phyloP scores from a whole-genome alignment of 208 protist species.

The Leishmania turanica region DNA sequence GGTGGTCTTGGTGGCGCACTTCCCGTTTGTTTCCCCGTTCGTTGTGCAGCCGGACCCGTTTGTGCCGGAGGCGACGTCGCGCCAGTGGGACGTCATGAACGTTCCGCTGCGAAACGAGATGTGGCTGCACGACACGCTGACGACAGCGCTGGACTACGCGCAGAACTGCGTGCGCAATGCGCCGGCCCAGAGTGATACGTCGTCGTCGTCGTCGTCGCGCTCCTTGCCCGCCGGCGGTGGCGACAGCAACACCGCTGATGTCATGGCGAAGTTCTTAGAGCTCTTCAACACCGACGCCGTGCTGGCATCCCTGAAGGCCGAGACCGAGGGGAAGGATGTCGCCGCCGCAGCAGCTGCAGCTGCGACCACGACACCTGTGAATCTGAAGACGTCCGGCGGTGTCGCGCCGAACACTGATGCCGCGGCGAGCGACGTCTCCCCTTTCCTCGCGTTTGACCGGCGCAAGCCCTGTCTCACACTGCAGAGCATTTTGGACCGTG shows the following conservation, averaged over 20 bases:
- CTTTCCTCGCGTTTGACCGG: slow-evolving; percentile 1
- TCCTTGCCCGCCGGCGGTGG: not conserved
- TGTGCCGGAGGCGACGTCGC: slow-evolving; percentile 39
- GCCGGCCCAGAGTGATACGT: not conserved
- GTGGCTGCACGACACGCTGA: slow-evolving; percentile 43
- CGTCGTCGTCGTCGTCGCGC: not conserved
- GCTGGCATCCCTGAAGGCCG: slow-evolving; percentile 11
- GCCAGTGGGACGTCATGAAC: slow-evolving; percentile 48
- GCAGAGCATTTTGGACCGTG: slow-evolving; percentile 11
- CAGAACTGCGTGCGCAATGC: slow-evolving; percentile 10
- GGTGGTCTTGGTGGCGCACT: slow-evolving; percentile 62
- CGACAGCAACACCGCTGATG: slow-evolving; percentile 8
- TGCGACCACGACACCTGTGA: not conserved
- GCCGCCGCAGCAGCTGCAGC: not conserved
- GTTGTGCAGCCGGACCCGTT: slow-evolving; percentile 50
- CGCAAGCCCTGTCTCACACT: slow-evolving; percentile 19
- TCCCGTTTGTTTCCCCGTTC: slow-evolving; percentile 69
- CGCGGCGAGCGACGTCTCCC: slow-evolving; percentile 5
- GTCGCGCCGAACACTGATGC: not conserved
- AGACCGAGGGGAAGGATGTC: not conserved
- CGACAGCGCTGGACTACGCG: slow-evolving; percentile 26
- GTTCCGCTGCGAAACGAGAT: slow-evolving; percentile 32
- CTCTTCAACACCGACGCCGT: slow-evolving; percentile 25
- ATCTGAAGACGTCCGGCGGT: not conserved
- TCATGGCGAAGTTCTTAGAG: slow-evolving; percentile 28